Evolutionary conservation across 805 yeast species (phyloP), one percentile per base, ranked within the genome.

Genomic region (Soucietia sequanensis): DNA sequence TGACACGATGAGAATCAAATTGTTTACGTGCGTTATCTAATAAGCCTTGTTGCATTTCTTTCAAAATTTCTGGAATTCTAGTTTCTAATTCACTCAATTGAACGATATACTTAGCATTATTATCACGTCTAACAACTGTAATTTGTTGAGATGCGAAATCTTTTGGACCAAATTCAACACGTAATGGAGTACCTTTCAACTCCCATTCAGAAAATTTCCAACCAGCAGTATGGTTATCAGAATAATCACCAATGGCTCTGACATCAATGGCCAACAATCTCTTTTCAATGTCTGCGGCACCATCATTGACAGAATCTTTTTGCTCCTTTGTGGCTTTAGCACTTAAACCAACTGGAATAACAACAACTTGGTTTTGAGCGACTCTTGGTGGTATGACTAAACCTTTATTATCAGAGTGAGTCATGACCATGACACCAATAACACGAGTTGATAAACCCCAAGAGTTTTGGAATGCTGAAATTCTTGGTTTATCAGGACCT

Each of bases 391-490:
- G 99, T 51, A 95, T 75, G 31, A 93, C 98, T 52, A 93, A 75
- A 64, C 99, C 99, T 73, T 89, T 91, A 76, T 95, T 90, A 67
- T 93, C 99, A 23, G 97, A 89, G 64, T 93, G 99, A 40, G 89
- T 79, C 99, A 93, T 93, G 41, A 88, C 89, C 98, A 93, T 93
- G 50, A 95, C 99, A 76, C 99, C 99, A 60, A 93, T 90, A 47
- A 85, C 93, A 70, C 99, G 87, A 40, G 99, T 93, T 31, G 97
- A 90, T 52, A 93, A 72, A 69, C 99, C 99, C 99, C 99, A 93
- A 9, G 97, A 90, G 75, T 95, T 93, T 72, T 93, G 99, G 79
- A 81, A 88, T 22, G 93, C 96, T 52, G 71, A 79, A 33, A 90
- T 70, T 70, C 88, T 85, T 56, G 93, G 95, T 59, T 84, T 80